Conservation (phyloP, 495 filamentous ascomycete genomes). For the Aspergillus affinis region DNA sequence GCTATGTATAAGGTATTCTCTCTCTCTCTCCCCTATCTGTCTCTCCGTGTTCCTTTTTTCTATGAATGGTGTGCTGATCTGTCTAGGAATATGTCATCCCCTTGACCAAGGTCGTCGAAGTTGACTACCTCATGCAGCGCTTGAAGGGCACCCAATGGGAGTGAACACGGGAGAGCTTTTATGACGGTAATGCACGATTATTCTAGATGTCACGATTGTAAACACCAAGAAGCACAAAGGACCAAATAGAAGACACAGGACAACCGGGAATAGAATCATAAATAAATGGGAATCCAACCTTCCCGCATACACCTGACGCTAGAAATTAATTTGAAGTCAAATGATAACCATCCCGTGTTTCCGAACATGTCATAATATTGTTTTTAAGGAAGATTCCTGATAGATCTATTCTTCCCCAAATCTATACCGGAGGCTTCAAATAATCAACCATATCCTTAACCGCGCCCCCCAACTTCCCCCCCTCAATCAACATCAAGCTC, state of each 20-base stretch:
- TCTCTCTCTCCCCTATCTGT: not conserved
- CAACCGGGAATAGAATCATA: not conserved
- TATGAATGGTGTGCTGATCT: slow-evolving; percentile 17
- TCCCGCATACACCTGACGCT: not conserved
- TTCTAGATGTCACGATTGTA: not conserved
- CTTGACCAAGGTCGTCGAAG: slow-evolving; percentile 94
- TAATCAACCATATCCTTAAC: slow-evolving; percentile 72
- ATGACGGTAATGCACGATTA: not conserved
- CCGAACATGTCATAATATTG: slow-evolving; percentile 26
- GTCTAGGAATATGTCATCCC: slow-evolving; percentile 90
- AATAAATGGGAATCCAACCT: not conserved
- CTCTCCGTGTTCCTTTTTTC: too few species aligned
- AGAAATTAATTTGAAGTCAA: slow-evolving; percentile 6
- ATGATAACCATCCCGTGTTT: slow-evolving; percentile 19
- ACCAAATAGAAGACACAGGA: not conserved
- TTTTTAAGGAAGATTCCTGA: not conserved
- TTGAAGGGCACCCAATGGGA: slow-evolving; percentile 69
- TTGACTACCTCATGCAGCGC: slow-evolving; percentile 96
- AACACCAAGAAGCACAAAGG: not conserved
- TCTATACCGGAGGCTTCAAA: slow-evolving; percentile 46
- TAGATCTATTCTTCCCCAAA: slow-evolving; percentile 5
- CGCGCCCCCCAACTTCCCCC: slow-evolving; percentile 61
- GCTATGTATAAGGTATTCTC: slow-evolving; percentile 78
- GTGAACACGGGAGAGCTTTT: slow-evolving; percentile 27
- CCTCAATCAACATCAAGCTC: slow-evolving; percentile 76